These are phyloP conservation scores for Mikania micrantha DNA, from an alignment of 129 eudicot genomes.

Conservation along the genomic window DNA sequence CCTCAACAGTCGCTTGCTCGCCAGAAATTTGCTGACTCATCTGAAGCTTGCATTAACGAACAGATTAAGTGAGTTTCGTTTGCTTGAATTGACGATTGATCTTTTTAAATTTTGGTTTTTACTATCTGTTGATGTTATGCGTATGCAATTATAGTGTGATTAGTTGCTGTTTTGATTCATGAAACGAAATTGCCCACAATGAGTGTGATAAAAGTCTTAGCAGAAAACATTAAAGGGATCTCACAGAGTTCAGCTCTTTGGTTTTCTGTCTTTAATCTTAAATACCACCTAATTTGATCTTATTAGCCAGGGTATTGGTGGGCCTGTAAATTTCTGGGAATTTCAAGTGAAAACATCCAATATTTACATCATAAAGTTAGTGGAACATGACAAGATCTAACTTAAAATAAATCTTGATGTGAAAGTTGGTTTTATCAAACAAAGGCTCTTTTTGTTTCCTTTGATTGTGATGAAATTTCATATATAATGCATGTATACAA, in stretches of 20 bases:
- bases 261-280: too few relatives aligned
- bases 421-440: not conserved
- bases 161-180: not conserved
- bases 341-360: not conserved
- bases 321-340: too few relatives aligned
- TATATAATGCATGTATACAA: not conserved
- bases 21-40: constrained; percentile 52
- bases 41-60: constrained; percentile 73
- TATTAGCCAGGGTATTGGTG: too few relatives aligned
- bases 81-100: not conserved
- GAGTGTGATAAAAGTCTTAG: constrained; percentile 8
- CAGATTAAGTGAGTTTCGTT: constrained; percentile 64
- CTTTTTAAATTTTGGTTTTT: not conserved
- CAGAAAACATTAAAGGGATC: constrained; percentile 1
- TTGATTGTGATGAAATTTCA: not conserved
- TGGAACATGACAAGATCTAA: not conserved
- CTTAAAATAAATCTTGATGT: not conserved
- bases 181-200: not conserved
- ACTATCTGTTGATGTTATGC: too few relatives aligned
- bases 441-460: not conserved
- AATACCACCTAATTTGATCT: too few relatives aligned
- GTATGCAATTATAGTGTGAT: not conserved
- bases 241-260: too few relatives aligned
- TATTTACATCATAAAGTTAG: not conserved
- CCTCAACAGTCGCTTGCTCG: constrained; percentile 82